Base-by-base conservation (phyloP, 148 eudicot genomes). In the Diospyros kaki region DNA sequence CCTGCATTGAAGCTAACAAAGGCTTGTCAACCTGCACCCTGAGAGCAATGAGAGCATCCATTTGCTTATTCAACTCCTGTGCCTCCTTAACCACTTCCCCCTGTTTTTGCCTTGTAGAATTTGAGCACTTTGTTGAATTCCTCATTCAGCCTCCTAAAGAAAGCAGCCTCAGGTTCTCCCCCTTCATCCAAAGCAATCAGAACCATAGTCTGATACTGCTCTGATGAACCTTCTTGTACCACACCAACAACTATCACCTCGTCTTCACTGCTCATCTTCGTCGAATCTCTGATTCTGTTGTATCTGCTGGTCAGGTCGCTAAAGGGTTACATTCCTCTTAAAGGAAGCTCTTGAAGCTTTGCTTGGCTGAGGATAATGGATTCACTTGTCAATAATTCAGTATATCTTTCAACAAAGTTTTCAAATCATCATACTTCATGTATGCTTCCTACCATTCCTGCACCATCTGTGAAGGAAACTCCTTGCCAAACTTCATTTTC, bases 401-500 rank as follows among this genome's bases (percentile, higher is more conserved):
- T 70, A 77, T 73, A 8, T 81, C 75, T 73, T 77, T 81, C 38
- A 81, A 56, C 17, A 81, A 1, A 13, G 13, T 41, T 53, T 81
- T 81, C 17, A 81, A 70, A 17, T n/a, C 58, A 1, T 46, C 46
- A 75, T 81, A 77, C 54, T 77, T 62, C 72, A 81, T 50, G 74
- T 81, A 81, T 50, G 83, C 77, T 53, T 67, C 80, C 3, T 60
- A 64, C 80, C 83, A 81, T 77, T 81, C 84, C 8, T 44, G 81
- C 71, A 81, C 84, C 74, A 77, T 63, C n/a, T 81, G 84, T 62
- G 84, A 73, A 63, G 75, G 66, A 28, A 81, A 64, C 50, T 77
- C 81, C 42, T 81, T 81, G 3, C 84, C 84, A 64, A 81, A 81
- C 77, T 81, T 81, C 84, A 81, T 81, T 38, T 66, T 43, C 9